These are phyloP conservation scores for Cordyceps militaris DNA, from an alignment of 2,329 filamentous ascomycete species.

Conservation along the genomic window DNA sequence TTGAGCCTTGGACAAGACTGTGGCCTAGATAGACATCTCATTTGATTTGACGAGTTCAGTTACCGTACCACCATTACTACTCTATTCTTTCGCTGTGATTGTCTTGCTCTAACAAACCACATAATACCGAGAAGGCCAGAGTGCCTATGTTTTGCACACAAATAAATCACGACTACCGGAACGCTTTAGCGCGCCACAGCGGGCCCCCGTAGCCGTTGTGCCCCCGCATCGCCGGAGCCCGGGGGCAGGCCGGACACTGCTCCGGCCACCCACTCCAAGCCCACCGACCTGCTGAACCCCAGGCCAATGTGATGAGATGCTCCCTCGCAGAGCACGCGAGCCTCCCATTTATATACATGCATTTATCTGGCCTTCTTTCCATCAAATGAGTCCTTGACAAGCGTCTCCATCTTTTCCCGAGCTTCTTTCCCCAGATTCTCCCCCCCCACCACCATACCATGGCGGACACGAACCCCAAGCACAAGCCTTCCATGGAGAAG, in stretches of 20 bases:
- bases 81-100: too few species aligned
- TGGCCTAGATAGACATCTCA: neutral
- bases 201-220: neutral
- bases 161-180: neutral
- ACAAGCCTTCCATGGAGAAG: conserved; percentile 7
- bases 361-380: neutral
- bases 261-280: neutral
- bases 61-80: too few species aligned
- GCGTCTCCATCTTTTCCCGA: neutral
- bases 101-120: too few species aligned
- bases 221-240: neutral
- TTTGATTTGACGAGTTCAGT: too few species aligned
- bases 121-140: too few species aligned
- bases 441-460: too few species aligned
- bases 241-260: neutral
- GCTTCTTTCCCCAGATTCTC: neutral
- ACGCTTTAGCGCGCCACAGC: neutral
- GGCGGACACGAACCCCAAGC: neutral
- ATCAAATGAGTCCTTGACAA: neutral
- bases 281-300: neutral
- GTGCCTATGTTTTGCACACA: too few species aligned
- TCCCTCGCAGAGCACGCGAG: neutral
- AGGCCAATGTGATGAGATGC: neutral
- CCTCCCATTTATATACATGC: neutral
- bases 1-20: neutral